phyloP scores from a whole-genome alignment of 139 green algal genomes.

The Closterium sp. region DNA sequence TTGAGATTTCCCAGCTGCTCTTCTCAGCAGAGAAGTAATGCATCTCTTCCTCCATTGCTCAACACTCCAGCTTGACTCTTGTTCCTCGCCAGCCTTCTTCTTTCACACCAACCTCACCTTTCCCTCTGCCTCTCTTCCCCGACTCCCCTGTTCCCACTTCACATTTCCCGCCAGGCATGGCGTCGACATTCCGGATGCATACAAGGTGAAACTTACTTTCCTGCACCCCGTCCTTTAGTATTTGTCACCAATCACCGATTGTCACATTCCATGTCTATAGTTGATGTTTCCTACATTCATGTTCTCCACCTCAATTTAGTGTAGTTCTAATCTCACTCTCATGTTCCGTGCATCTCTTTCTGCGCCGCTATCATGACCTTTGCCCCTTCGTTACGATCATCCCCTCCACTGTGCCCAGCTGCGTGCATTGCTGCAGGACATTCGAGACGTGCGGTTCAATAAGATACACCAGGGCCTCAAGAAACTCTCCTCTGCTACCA shows the following conservation, averaged over 20 bases:
- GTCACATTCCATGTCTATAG: neutral
- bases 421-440: conserved; percentile 64
- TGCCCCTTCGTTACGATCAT: too few relatives aligned
- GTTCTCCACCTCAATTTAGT: too few relatives aligned
- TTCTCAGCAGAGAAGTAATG: neutral
- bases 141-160: neutral
- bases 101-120: neutral
- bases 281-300: neutral
- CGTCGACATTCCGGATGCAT: neutral
- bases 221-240: neutral
- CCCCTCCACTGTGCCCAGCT: conserved; percentile 53
- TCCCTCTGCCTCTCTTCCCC: neutral
- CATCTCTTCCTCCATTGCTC: neutral
- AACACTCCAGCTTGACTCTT: neutral
- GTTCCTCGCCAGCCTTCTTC: neutral
- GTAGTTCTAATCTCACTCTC: too few relatives aligned
- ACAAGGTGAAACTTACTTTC: neutral
- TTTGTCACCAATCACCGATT: neutral
- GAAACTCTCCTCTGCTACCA: conserved; percentile 67
- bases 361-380: too few relatives aligned
- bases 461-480: conserved; percentile 80
- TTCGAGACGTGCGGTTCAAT: conserved; percentile 71
- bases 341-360: too few relatives aligned
- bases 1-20: neutral
- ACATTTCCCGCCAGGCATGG: neutral